Percentiles rank a stretch among this genome's conserved stretches.
Conservation (phyloP, 805 yeast species). For the Monosporozyma servazzii region DNA sequence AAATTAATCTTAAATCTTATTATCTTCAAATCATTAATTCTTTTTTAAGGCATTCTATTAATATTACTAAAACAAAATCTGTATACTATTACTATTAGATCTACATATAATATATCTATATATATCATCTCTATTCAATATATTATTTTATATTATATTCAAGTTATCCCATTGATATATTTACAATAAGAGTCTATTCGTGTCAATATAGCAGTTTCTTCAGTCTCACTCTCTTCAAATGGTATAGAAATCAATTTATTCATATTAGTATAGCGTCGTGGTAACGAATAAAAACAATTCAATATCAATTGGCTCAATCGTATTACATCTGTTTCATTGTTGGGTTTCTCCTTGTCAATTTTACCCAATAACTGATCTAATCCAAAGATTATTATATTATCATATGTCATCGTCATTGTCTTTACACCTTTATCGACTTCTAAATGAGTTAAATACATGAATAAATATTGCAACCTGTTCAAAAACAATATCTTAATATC, state of each 20-base stretch:
- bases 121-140: background rate
- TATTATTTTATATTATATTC: background rate
- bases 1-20: background rate
- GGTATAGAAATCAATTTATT: background rate
- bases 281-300: background rate
- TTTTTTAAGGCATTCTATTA: background rate
- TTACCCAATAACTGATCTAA: constrained; percentile 15
- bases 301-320: background rate
- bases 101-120: background rate
- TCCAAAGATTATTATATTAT: constrained; percentile 22
- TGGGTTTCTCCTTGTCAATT: background rate
- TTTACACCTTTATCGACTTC: constrained; percentile 13
- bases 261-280: background rate
- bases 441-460: constrained; percentile 28
- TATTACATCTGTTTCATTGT: constrained; percentile 7
- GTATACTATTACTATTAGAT: background rate
- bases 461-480: constrained; percentile 25
- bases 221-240: background rate
- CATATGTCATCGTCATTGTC: constrained; percentile 8
- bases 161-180: constrained; percentile 11
- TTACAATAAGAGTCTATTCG: constrained; percentile 23
- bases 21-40: background rate
- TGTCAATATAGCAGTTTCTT: background rate
- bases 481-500: constrained; percentile 22
- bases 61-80: background rate